Evolutionary conservation across 345 rosid species (phyloP), one percentile per base, ranked within the genome.

Genomic region (Lepidium africanum): DNA sequence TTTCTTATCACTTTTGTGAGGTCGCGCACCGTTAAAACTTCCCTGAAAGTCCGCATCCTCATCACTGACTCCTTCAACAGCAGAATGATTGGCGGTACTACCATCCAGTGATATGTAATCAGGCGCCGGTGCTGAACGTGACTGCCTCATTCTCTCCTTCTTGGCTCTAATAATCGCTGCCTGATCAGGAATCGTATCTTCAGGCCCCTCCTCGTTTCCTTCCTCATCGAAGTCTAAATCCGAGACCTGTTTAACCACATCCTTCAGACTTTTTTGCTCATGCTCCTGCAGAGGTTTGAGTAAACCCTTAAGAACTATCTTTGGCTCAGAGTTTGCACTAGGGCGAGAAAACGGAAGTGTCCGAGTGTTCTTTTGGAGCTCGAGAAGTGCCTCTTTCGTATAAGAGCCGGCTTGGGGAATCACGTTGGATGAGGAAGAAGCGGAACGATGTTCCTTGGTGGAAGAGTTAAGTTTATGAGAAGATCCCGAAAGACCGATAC

Each of bases 381-480:
- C 94, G 17, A 86, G 96, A 12, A 93, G 80, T 11, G 90, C 87
- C 76, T 93, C 98, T 76, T 82, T 87, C 13, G 98, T 87, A 74
- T 93, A 93, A 72, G 86, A 77, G 1, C 98, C 97, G 3, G 94
- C 94, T 66, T 87, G 98, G 4, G 98, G 90, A 60, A 75, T 13
- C 3, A 78, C 42, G n/a, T 81, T 25, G 19, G 81, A 63, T 4
- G 73, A 58, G 41, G 77, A 39, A 12, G 82, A 70, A 6, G 77
- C 41, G 1, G 73, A 69, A 33, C 94, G 85, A 8, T 87, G 84
- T 46, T 88, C 96, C 76, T 80, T 86, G 39, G 78, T 40, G 57
- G 87, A 69, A 58, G 85, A 70, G 45, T 59, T 67, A 5, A 85
- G 75, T 74, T 78, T 88, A 76, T 88, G 91, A 64, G 96, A 74